Base-by-base conservation (phyloP, 2,329 filamentous ascomycete species). In the Trichoderma aggressivum region DNA sequence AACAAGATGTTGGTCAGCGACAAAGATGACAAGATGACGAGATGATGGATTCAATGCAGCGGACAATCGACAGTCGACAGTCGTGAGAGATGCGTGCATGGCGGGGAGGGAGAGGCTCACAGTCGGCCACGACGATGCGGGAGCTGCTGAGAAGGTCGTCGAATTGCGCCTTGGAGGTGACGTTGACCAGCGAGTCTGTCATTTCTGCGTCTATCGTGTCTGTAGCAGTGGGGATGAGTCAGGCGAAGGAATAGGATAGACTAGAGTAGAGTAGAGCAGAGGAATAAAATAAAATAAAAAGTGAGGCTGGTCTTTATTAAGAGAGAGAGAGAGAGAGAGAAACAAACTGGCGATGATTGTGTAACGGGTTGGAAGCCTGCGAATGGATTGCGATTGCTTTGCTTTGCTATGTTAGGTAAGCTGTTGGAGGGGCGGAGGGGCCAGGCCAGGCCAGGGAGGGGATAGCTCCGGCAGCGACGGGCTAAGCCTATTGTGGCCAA, bases 61-160 rank as follows among this genome's bases (percentile, higher is more conserved):
- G 24, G n/a, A 50, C 5, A 50, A 21, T 21, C 0, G 12, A 47
- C 39, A 47, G n/a, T 11, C 32, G 32, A 6, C n/a, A n/a, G n/a
- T 34, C 11, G 10, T n/a, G 43, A 50, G n/a, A 50, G 43, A 50
- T 50, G n/a, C n/a, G 43, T n/a, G 12, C 43, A 24, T 50, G n/a
- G n/a, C n/a, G n/a, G n/a, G 34, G 62, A 56, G 59, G n/a, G n/a
- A n/a, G n/a, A 58, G 39, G 56, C 93, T 87, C 85, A 97, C 94
- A 98, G 83, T 97, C 93, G 78, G 91, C 90, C 69, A 98, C 91
- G 55, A 98, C 93, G 72, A 97, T 89, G 75, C 88, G 89, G 39
- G 92, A 94, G 70, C 87, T 89, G 73, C 87, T 87, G 73, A 97
- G 86, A 72, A 96, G 82, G 36, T 84, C 82, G 76, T 86, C 87